These are phyloP conservation scores for Biancaea sappan DNA, from an alignment of 306 rosid species.

Conservation along the genomic window DNA sequence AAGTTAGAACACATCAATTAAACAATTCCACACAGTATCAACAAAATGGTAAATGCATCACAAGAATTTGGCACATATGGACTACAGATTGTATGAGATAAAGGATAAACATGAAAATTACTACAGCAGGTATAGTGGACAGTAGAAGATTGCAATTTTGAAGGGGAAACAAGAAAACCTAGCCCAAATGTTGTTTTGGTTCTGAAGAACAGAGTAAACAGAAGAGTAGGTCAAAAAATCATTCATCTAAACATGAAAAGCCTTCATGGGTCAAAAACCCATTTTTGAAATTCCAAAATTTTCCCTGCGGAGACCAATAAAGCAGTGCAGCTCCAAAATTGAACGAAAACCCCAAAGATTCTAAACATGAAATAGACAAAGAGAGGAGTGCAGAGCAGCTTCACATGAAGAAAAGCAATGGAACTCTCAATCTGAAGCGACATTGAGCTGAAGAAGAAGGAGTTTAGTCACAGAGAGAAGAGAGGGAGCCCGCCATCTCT, in stretches of 20 bases:
- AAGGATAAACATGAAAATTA: neutral
- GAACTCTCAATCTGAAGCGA: slow-evolving; percentile 15
- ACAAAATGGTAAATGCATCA: neutral
- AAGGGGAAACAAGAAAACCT: slow-evolving; percentile 17
- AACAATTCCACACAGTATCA: neutral
- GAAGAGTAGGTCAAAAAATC: slow-evolving; percentile 13
- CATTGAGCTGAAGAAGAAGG: slow-evolving; percentile 39
- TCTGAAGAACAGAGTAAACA: slow-evolving; percentile 2
- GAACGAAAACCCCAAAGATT: neutral
- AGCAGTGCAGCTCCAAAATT: slow-evolving; percentile 12
- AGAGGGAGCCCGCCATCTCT: neutral
- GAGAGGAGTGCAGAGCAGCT: neutral
- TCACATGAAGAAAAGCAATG: neutral
- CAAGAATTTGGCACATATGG: neutral
- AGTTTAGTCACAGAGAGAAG: neutral
- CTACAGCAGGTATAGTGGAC: neutral
- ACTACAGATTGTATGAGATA: neutral
- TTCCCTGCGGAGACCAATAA: slow-evolving; percentile 22
- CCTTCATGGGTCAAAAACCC: slow-evolving; percentile 25
- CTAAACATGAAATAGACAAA: neutral
- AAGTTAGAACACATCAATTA: slow-evolving; percentile 19
- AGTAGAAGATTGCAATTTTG: neutral
- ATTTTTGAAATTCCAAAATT: slow-evolving; percentile 28
- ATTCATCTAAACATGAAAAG: slow-evolving; percentile 10
- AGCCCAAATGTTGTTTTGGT: slow-evolving; percentile 27